These are phyloP conservation scores for Nannochloris sp. DNA, from an alignment of 139 green algal species.

Conservation along the genomic window DNA sequence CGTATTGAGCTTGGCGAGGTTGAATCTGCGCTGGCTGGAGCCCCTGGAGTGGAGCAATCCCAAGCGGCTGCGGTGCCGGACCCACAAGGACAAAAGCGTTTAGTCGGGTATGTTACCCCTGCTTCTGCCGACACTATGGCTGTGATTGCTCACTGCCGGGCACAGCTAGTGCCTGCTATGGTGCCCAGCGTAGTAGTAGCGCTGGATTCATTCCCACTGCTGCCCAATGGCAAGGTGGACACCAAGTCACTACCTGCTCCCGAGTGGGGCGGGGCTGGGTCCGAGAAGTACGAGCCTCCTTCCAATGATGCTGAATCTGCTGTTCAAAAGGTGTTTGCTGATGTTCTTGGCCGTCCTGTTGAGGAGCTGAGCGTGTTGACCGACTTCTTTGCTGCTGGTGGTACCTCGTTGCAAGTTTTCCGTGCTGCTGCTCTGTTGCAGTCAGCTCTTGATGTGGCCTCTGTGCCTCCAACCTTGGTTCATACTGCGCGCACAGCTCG, in stretches of 20 bases:
- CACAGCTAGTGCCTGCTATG: slow-evolving; percentile 5
- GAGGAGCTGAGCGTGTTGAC: no score
- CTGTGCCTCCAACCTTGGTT: no score
- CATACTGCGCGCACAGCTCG: no score
- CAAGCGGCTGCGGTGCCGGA: background rate
- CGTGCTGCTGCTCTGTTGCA: no score
- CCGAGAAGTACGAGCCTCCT: no score
- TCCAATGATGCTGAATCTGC: no score
- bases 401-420: no score
- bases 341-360: no score
- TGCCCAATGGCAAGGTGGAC: slow-evolving; percentile 23
- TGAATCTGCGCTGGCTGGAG: slow-evolving; percentile 25
- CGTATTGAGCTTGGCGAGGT: slow-evolving; percentile 54
- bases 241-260: background rate
- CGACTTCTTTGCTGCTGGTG: no score
- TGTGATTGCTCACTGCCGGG: background rate
- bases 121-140: background rate
- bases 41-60: background rate
- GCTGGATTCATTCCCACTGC: slow-evolving; percentile 4
- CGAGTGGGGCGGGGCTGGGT: background rate
- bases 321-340: no score
- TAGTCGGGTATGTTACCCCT: slow-evolving; percentile 16
- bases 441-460: no score
- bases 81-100: background rate
- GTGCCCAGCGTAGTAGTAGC: slow-evolving; percentile 21